Conservation (phyloP, 148 eudicot species). For the Fagopyrum esculentum region DNA sequence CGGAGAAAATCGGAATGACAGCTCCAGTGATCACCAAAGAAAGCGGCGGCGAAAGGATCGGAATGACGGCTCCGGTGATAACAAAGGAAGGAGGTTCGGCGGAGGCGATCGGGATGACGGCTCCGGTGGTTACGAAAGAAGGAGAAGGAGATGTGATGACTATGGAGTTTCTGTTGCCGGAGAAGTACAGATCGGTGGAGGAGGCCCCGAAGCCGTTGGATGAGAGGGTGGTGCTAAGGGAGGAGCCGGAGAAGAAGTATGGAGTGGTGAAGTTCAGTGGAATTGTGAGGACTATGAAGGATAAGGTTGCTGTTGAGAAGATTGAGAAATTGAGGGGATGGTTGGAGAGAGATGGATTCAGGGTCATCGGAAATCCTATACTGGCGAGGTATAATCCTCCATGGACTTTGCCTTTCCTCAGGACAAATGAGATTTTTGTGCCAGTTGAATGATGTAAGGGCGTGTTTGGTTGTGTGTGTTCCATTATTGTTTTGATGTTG, state of each 20-base stretch:
- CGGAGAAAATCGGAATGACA: conserved; percentile 20
- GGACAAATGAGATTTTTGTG: conserved; percentile 77
- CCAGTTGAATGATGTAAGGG: conserved; percentile 30
- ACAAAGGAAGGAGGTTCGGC: conserved; percentile 11
- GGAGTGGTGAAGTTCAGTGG: conserved; percentile 75
- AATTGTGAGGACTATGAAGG: conserved; percentile 34
- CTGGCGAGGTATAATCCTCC: conserved; percentile 85
- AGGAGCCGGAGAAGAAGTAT: conserved; percentile 60
- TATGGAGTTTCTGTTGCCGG: conserved; percentile 68
- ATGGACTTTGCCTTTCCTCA: conserved; percentile 64
- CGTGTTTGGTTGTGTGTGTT: too few species aligned
- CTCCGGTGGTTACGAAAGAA: conserved; percentile 37
- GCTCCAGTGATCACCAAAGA: too few species aligned
- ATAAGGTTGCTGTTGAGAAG: conserved; percentile 47
- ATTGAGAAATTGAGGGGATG: conserved; percentile 39
- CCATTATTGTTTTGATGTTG: too few species aligned
- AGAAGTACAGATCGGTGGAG: conserved; percentile 45
- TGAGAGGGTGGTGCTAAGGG: conserved; percentile 71
- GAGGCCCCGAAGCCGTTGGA: conserved; percentile 81
- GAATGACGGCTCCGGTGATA: conserved; percentile 38
- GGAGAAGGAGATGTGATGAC: conserved; percentile 19
- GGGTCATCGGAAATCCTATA: conserved; percentile 40
- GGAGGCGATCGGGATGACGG: conserved; percentile 42
- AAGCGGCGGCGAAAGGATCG: conserved; percentile 19
- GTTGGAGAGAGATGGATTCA: conserved; percentile 64